Conservation (phyloP, 192 early-diverging fungal genomes). For the Podila horticola region DNA sequence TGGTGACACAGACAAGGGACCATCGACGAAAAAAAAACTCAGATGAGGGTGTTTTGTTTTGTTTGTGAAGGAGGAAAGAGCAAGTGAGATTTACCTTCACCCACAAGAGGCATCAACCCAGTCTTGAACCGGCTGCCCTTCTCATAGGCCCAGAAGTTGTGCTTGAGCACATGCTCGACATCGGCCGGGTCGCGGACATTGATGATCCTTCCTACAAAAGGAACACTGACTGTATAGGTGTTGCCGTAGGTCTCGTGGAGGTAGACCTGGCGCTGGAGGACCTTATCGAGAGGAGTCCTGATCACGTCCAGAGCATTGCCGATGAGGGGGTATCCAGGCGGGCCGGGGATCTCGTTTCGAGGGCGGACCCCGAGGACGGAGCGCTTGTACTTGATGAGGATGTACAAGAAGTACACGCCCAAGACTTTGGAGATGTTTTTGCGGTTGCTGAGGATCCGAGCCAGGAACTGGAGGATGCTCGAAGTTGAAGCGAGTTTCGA, state of each 20-base stretch:
- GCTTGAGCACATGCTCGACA: slow-evolving; percentile 38
- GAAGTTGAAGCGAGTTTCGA: neutral
- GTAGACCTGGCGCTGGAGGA: slow-evolving; percentile 24
- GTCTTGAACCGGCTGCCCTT: slow-evolving; percentile 23
- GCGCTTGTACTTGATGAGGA: slow-evolving; percentile 34
- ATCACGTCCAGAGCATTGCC: slow-evolving; percentile 24
- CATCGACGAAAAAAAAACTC: too few relatives aligned
- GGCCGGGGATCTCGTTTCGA: slow-evolving; percentile 23
- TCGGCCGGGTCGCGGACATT: slow-evolving; percentile 23
- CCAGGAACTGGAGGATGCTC: slow-evolving; percentile 4
- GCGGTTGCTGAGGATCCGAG: slow-evolving; percentile 1
- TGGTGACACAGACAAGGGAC: too few relatives aligned
- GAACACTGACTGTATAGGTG: slow-evolving; percentile 25
- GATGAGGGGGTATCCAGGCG: slow-evolving; percentile 13
- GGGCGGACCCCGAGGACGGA: slow-evolving; percentile 16
- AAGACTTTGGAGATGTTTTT: slow-evolving; percentile 18
- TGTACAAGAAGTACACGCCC: slow-evolving; percentile 22
- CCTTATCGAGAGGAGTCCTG: neutral
- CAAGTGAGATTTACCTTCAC: slow-evolving; percentile 14
- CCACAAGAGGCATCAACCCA: slow-evolving; percentile 24
- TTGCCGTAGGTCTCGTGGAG: slow-evolving; percentile 31
- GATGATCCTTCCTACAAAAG: slow-evolving; percentile 25
- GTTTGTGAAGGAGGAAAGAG: too few relatives aligned
- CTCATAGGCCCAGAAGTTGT: slow-evolving; percentile 51
- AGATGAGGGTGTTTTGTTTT: too few relatives aligned